Conservation (phyloP, 164 flowering plant species). For the Kalanchoe fedtschenkoi region DNA sequence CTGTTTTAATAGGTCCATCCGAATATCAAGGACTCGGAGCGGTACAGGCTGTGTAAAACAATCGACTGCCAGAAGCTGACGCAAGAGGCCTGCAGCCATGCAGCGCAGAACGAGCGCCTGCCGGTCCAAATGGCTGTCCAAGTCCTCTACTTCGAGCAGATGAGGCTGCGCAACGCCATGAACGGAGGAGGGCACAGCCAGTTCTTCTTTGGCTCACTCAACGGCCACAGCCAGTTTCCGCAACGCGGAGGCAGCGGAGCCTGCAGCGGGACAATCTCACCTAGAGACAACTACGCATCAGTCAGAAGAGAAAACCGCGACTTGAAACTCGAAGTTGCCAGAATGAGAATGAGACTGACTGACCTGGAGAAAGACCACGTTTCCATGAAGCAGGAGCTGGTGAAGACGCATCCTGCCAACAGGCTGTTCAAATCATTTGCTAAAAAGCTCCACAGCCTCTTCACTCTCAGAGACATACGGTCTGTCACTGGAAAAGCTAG, state of each 20-base stretch:
- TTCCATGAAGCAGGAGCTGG: constrained; percentile 91
- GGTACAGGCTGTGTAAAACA: constrained; percentile 81
- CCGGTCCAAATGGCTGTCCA: constrained; percentile 97
- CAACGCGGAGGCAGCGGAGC: constrained; percentile 77
- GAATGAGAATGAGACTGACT: constrained; percentile 97
- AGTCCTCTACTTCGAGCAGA: constrained; percentile 90
- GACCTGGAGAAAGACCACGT: constrained; percentile 94
- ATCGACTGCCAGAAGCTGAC: constrained; percentile 85
- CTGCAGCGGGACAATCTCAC: constrained; percentile 91
- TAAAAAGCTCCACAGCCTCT: constrained; percentile 53
- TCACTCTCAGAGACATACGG: constrained; percentile 37
- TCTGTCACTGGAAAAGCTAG: constrained; percentile 31
- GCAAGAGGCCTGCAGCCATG: constrained; percentile 98
- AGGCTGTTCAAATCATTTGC: constrained; percentile 67
- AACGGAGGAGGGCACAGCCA: constrained; percentile 69
- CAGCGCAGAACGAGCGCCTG: constrained; percentile 88
- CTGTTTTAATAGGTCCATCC: constrained; percentile 68
- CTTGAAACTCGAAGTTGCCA: constrained; percentile 86
- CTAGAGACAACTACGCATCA: constrained; percentile 92
- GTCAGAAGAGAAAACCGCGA: constrained; percentile 94
- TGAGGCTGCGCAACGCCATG: constrained; percentile 84
- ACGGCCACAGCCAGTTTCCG: constrained; percentile 43
- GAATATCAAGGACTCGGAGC: constrained; percentile 68
- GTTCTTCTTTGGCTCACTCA: constrained; percentile 62
- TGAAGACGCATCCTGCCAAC: constrained; percentile 57